Conservation (phyloP, 768 basidiomycete genomes). For the Lactarius hengduanensis region DNA sequence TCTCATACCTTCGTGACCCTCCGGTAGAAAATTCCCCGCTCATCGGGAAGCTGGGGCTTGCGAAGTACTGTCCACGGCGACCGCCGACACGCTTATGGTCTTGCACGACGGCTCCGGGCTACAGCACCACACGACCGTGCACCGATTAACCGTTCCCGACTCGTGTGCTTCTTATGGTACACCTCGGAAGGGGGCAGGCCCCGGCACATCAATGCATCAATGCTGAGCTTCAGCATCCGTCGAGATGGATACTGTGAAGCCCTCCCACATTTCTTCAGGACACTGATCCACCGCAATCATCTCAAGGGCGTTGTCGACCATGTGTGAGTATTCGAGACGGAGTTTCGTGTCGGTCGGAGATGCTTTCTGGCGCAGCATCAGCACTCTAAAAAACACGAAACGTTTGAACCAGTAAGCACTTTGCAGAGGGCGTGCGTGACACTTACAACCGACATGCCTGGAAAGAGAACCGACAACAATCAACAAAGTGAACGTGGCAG, state of each 20-base stretch:
- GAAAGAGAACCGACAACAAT: background rate
- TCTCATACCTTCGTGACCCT: conserved; percentile 13
- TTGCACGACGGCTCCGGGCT: background rate
- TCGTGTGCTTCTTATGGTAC: background rate
- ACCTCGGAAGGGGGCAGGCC: background rate
- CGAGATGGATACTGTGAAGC: background rate
- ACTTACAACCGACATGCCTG: conserved; percentile 25
- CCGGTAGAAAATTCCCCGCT: background rate
- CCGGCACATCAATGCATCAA: background rate
- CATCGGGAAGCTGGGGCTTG: background rate
- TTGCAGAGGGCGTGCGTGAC: background rate
- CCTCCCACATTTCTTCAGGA: background rate
- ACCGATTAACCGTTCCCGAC: background rate
- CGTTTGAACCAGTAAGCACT: background rate
- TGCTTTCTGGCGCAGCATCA: conserved; percentile 26
- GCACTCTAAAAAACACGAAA: conserved; percentile 17
- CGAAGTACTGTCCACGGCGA: background rate
- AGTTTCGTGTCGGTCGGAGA: conserved; percentile 24
- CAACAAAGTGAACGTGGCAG: background rate
- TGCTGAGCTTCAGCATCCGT: background rate
- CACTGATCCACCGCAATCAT: background rate
- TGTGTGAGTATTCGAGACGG: background rate
- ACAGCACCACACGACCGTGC: background rate
- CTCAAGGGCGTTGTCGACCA: conserved; percentile 24
- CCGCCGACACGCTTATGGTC: background rate